A percentile compares a stretch with the other conserved stretches of the same genome.
Evolutionary conservation across 2,329 filamentous ascomycete species (phyloP).

Genomic region (Exserohilum rostratum): DNA sequence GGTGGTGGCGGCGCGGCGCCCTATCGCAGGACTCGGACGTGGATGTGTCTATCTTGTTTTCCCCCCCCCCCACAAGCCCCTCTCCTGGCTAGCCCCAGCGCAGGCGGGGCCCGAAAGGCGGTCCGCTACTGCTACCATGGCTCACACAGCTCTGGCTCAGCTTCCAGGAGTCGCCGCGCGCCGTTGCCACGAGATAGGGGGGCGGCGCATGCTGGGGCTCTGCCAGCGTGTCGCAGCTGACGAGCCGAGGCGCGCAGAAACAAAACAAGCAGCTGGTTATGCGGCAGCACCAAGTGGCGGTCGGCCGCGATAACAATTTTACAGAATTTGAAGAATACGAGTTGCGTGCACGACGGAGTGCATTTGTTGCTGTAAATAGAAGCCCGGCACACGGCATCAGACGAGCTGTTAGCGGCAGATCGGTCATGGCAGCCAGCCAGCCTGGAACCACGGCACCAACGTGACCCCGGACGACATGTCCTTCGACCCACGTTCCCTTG

Average conservation of each 20-base stretch:
- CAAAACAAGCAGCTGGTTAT: neutral
- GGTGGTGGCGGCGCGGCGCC: neutral
- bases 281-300: neutral
- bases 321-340: constrained; percentile 6
- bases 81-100: constrained; percentile 1
- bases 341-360: neutral
- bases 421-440: constrained; percentile 4
- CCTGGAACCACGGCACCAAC: constrained; percentile 6
- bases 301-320: constrained; percentile 3
- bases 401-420: constrained; percentile 12
- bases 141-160: constrained; percentile 13
- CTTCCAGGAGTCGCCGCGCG: constrained; percentile 7
- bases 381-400: constrained; percentile 3
- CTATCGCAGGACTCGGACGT: constrained; percentile 5
- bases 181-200: neutral
- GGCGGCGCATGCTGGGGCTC: neutral
- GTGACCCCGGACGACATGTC: constrained; percentile 9
- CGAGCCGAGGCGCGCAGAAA: neutral
- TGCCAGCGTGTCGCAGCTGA: constrained; percentile 5
- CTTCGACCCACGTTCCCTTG: neutral
- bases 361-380: constrained; percentile 13
- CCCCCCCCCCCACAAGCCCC: constrained; percentile 6
- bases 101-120: constrained; percentile 9
- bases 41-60: neutral
- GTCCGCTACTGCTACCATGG: no score